A percentile compares a stretch with the other conserved stretches of the same genome.
Evolutionary conservation across 2,329 filamentous ascomycete species (phyloP).

Genomic region (Cercospora zeina): DNA sequence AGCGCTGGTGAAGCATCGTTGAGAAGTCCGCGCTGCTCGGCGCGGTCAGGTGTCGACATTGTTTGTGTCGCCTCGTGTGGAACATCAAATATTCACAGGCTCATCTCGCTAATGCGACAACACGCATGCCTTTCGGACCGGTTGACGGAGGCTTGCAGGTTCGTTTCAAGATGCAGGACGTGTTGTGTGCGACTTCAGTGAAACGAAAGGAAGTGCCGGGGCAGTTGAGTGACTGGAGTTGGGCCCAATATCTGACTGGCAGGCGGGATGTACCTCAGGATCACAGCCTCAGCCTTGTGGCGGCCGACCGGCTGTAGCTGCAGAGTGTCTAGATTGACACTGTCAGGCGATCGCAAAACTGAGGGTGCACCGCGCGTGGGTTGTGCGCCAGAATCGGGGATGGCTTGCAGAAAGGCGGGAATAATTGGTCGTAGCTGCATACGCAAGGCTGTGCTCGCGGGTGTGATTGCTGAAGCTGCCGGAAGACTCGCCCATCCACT

Average conservation of each 20-base stretch:
- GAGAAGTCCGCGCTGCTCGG: slow-evolving; percentile 25
- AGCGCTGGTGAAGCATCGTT: slow-evolving; percentile 22
- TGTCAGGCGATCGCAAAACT: not conserved
- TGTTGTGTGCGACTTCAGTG: slow-evolving; percentile 4
- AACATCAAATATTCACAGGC: slow-evolving; percentile 12
- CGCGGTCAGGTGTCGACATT: slow-evolving; percentile 23
- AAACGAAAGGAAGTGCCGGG: slow-evolving; percentile 10
- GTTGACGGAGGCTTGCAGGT: slow-evolving; percentile 14
- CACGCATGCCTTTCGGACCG: slow-evolving; percentile 12
- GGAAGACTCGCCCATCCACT: not conserved
- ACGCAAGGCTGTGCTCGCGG: slow-evolving; percentile 6
- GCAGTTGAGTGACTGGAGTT: not conserved
- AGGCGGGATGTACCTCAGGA: slow-evolving; percentile 7
- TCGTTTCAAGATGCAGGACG: slow-evolving; percentile 17
- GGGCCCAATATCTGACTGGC: slow-evolving; percentile 7
- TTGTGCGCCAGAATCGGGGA: slow-evolving; percentile 4
- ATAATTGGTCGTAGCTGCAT: slow-evolving; percentile 1
- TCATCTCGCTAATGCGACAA: slow-evolving; percentile 15
- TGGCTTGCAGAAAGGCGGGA: not conserved
- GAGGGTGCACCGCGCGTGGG: not conserved
- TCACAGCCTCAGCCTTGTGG: slow-evolving; percentile 11
- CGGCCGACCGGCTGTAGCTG: slow-evolving; percentile 15
- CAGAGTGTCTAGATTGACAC: slow-evolving; percentile 8
- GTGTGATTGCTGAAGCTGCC: slow-evolving; percentile 1
- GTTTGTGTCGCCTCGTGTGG: slow-evolving; percentile 14